A percentile compares a stretch with the other conserved stretches of the same genome.
These are phyloP conservation scores for Agarophyton chilense DNA, from an alignment of 23 red algal genomes.

Conservation along the genomic window DNA sequence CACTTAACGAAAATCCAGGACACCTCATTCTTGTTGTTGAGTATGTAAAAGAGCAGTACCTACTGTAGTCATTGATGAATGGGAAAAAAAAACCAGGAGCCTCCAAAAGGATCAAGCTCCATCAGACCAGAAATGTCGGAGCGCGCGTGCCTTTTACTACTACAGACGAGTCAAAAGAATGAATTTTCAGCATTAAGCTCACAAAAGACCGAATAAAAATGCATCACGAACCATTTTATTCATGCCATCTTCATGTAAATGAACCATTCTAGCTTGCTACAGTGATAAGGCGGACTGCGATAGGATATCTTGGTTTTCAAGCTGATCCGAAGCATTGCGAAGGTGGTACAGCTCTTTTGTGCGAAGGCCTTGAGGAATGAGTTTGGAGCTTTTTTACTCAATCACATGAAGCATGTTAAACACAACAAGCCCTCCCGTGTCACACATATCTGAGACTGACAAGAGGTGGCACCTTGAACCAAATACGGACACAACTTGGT, in stretches of 20 bases:
- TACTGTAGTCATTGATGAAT: constrained; percentile 38
- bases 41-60: constrained; percentile 17
- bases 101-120: background rate
- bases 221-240: background rate
- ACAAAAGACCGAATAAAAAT: background rate
- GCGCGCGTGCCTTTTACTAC: background rate
- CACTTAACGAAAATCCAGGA: constrained; percentile 4
- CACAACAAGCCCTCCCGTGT: background rate
- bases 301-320: too few relatives aligned
- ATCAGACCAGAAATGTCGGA: constrained; percentile 28
- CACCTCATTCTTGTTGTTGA: constrained; percentile 33
- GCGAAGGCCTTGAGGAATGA: background rate
- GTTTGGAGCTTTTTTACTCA: background rate
- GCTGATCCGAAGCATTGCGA: too few relatives aligned
- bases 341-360: background rate
- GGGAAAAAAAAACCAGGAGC: constrained; percentile 17
- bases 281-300: background rate
- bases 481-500: background rate
- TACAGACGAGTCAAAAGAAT: constrained; percentile 12
- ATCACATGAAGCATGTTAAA: too few relatives aligned
- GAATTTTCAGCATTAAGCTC: background rate
- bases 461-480: background rate
- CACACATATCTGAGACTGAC: too few relatives aligned
- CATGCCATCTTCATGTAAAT: constrained; percentile 29
- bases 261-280: constrained; percentile 31